A percentile compares a stretch with the other conserved stretches of the same genome.
Evolutionary conservation across 2,329 filamentous ascomycete species (phyloP).

Genomic region (Phaeophleospora eucalypticola): DNA sequence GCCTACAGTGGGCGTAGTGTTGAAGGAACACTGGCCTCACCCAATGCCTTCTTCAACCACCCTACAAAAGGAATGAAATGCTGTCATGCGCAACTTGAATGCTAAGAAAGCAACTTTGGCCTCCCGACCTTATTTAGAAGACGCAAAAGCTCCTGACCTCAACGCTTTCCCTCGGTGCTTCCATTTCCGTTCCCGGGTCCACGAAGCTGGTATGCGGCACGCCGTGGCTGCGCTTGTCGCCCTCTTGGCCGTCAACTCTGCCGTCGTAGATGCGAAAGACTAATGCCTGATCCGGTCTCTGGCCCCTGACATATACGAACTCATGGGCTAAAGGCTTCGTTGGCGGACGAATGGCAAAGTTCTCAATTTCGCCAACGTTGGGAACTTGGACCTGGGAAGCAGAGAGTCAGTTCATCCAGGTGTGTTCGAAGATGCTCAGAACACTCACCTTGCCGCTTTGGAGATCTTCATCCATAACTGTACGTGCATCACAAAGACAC

Average conservation of each 20-base stretch:
- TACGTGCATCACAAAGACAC: slow-evolving; percentile 14
- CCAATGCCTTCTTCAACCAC: too few species aligned
- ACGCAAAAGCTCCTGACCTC: slow-evolving; percentile 19
- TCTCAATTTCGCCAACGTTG: slow-evolving; percentile 19
- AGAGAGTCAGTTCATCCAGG: not conserved
- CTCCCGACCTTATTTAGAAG: too few species aligned
- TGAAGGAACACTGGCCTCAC: too few species aligned
- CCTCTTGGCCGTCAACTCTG: slow-evolving; percentile 11
- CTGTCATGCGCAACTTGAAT: too few species aligned
- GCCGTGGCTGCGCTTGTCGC: slow-evolving; percentile 10
- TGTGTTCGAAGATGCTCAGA: not conserved
- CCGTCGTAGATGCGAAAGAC: slow-evolving; percentile 17
- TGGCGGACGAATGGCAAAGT: slow-evolving; percentile 14
- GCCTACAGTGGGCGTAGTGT: too few species aligned
- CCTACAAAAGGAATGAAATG: too few species aligned
- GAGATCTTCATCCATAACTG: slow-evolving; percentile 14
- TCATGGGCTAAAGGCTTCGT: slow-evolving; percentile 5
- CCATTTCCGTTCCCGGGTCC: slow-evolving; percentile 16
- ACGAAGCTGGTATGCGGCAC: slow-evolving; percentile 18
- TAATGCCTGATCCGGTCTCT: slow-evolving; percentile 15
- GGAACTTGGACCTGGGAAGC: slow-evolving; percentile 1
- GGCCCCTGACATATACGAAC: slow-evolving; percentile 19
- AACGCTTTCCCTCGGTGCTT: slow-evolving; percentile 14
- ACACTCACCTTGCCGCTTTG: slow-evolving; percentile 8
- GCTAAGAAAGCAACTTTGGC: too few species aligned